phyloP scores from a whole-genome alignment of 2,329 filamentous ascomycete genomes.

The Colletotrichum tropicale region DNA sequence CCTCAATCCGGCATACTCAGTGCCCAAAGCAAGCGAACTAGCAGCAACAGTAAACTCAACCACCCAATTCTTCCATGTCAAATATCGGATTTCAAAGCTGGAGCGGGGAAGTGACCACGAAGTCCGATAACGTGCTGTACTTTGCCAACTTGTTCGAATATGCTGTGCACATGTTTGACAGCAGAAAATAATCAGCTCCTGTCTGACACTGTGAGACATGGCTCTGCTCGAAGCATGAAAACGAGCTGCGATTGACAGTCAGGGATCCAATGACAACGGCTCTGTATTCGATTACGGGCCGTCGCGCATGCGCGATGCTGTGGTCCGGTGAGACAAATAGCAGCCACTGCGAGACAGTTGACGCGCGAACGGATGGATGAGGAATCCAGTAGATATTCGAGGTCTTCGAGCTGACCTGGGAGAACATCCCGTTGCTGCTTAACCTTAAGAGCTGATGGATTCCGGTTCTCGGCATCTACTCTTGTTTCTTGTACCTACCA shows the following conservation, averaged over 20 bases:
- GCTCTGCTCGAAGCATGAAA: background rate
- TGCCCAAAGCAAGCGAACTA: background rate
- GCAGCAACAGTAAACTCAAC: background rate
- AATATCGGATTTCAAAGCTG: background rate
- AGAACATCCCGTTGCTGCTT: background rate
- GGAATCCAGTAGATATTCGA: background rate
- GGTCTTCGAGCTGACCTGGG: background rate
- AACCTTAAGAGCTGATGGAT: background rate
- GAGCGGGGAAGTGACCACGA: background rate
- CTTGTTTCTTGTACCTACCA: background rate
- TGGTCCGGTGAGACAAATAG: conserved; percentile 2
- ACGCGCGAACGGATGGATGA: background rate
- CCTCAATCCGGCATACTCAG: background rate
- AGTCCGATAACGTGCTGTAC: background rate
- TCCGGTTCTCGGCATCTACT: background rate
- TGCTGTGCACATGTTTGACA: background rate
- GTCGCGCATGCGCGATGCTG: conserved; percentile 7
- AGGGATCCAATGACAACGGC: background rate
- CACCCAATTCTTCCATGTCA: background rate
- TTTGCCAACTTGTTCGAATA: background rate
- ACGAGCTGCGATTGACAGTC: background rate
- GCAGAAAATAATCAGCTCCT: background rate
- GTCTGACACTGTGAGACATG: conserved; percentile 5
- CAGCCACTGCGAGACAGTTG: background rate
- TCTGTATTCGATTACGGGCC: conserved; percentile 3